Percentiles rank a stretch among this genome's conserved stretches.
Conservation (phyloP, 2,329 filamentous ascomycete species). For the Cryoendolithus antarcticus region DNA sequence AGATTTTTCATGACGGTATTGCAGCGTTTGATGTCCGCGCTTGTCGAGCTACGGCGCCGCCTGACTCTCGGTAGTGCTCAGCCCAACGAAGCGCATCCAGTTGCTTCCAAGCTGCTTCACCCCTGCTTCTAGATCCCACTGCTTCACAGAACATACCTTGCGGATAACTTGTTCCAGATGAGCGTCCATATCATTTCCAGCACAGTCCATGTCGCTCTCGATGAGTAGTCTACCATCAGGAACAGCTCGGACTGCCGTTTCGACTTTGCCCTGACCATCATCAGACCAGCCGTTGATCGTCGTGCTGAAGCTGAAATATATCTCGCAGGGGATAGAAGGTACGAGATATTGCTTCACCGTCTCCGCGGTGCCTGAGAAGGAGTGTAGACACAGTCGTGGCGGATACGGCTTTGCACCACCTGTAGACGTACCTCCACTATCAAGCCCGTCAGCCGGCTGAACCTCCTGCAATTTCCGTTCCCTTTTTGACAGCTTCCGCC, state of each 20-base stretch:
- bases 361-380: slow-evolving; percentile 69
- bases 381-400: slow-evolving; percentile 84
- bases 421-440: slow-evolving; percentile 3
- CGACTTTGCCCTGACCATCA: slow-evolving; percentile 39
- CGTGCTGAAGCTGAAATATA: slow-evolving; percentile 82
- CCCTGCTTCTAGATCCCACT: slow-evolving; percentile 64
- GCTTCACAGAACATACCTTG: slow-evolving; percentile 65
- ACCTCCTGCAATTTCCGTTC: slow-evolving; percentile 30
- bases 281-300: slow-evolving; percentile 55
- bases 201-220: slow-evolving; percentile 81
- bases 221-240: slow-evolving; percentile 70
- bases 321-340: slow-evolving; percentile 55
- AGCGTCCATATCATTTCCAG: slow-evolving; percentile 69
- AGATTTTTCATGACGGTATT: too few species aligned
- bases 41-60: too few species aligned
- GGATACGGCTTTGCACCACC: slow-evolving; percentile 52
- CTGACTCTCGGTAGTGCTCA: too few species aligned
- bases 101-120: slow-evolving; percentile 57
- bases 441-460: slow-evolving; percentile 1
- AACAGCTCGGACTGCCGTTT: slow-evolving; percentile 56
- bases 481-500: slow-evolving; percentile 45
- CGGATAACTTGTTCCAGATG: slow-evolving; percentile 62
- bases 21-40: too few species aligned
- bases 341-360: slow-evolving; percentile 67
- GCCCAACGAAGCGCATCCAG: slow-evolving; percentile 57